These are phyloP conservation scores for Pyrenula massariospora DNA, from an alignment of 495 filamentous ascomycete species.

Conservation along the genomic window DNA sequence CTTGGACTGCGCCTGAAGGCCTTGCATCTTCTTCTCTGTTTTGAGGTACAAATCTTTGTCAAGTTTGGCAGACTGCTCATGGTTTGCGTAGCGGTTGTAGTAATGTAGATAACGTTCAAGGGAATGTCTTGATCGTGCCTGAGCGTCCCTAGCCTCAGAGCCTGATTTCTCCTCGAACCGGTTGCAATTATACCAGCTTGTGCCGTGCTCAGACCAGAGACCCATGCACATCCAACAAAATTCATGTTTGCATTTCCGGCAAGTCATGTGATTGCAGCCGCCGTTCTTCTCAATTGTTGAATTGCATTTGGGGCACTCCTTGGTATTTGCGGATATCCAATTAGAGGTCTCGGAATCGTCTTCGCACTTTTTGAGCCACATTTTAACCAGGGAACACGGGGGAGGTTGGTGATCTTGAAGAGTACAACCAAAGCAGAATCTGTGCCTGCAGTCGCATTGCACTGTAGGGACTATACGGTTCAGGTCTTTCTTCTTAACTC, in stretches of 20 bases:
- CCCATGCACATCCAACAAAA: conserved; percentile 99
- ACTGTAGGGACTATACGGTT: conserved; percentile 81
- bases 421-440: conserved; percentile 96
- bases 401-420: conserved; percentile 85
- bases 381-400: conserved; percentile 83
- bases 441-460: conserved; percentile 65
- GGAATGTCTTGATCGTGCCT: conserved; percentile 79
- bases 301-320: conserved; percentile 89
- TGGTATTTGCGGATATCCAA: conserved; percentile 98
- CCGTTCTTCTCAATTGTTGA: conserved; percentile 99
- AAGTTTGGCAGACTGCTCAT: conserved; percentile 93
- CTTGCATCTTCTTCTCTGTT: conserved; percentile 98
- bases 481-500: conserved; percentile 73
- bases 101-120: conserved; percentile 94
- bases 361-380: conserved; percentile 96
- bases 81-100: conserved; percentile 97
- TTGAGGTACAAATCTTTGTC: conserved; percentile 94
- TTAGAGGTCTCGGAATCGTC: conserved; percentile 98
- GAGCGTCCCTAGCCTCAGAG: conserved; percentile 74
- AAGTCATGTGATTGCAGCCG: conserved; percentile 99
- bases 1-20: conserved; percentile 79
- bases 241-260: conserved; percentile 94
- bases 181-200: conserved; percentile 99
- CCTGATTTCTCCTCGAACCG: conserved; percentile 93
- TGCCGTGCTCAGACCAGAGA: conserved; percentile 94